These are phyloP conservation scores for Cyclotella cryptica DNA, from an alignment of 108 stramenopile genomes.

Conservation along the genomic window DNA sequence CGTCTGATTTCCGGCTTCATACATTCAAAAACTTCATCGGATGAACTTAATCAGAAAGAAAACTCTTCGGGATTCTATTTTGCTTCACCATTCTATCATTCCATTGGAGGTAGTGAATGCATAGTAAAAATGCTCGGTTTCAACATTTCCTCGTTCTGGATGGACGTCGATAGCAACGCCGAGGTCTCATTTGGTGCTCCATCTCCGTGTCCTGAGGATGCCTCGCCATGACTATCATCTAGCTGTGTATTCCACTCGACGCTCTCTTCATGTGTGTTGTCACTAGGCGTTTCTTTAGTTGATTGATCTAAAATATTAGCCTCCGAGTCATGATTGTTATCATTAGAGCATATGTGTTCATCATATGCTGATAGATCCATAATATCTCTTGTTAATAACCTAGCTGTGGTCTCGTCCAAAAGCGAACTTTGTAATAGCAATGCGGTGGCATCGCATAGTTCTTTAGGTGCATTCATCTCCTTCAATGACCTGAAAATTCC, in stretches of 20 bases:
- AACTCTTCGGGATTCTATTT: too few relatives aligned
- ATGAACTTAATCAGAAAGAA: too few relatives aligned
- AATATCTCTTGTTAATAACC: conserved; percentile 45
- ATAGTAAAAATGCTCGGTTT: conserved; percentile 52
- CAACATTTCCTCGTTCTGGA: conserved; percentile 37
- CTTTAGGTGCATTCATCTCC: conserved; percentile 35
- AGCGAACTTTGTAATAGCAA: conserved; percentile 42
- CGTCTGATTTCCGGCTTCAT: too few relatives aligned
- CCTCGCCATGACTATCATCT: conserved; percentile 6
- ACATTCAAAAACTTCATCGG: too few relatives aligned
- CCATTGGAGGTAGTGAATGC: conserved; percentile 19
- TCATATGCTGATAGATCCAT: conserved; percentile 35
- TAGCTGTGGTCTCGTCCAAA: conserved; percentile 48
- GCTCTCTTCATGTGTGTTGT: neutral
- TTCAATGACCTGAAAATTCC: conserved; percentile 28
- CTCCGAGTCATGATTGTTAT: neutral
- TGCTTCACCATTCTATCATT: neutral
- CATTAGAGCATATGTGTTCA: neutral
- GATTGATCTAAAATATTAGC: neutral
- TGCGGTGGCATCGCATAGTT: conserved; percentile 45
- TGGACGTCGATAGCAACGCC: conserved; percentile 21
- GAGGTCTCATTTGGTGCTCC: conserved; percentile 24
- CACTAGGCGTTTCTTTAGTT: neutral
- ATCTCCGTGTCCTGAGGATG: neutral
- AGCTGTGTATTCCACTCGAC: neutral